Conservation (phyloP, 306 rosid species). For the Glycyrrhiza uralensis region DNA sequence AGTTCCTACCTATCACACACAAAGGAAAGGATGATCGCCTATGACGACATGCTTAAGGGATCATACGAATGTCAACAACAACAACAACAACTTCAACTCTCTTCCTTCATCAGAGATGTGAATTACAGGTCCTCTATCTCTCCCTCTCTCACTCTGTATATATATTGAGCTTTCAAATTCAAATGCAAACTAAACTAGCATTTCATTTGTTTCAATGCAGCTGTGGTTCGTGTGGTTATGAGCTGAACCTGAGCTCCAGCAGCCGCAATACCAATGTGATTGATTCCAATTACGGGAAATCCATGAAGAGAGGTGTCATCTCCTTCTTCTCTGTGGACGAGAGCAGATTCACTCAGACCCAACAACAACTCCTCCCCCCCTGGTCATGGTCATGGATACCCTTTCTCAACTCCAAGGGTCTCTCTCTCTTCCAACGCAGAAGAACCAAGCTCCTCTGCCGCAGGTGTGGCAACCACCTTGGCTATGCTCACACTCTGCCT, state of each 20-base stretch:
- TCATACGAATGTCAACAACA: constrained; percentile 13
- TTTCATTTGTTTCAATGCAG: neutral
- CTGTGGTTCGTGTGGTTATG: constrained; percentile 39
- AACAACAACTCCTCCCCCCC: constrained; percentile 13
- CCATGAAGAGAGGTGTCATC: constrained; percentile 28
- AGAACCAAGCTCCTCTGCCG: constrained; percentile 38
- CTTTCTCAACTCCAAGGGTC: constrained; percentile 22
- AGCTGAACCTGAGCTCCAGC: constrained; percentile 34
- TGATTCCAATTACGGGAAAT: constrained; percentile 25
- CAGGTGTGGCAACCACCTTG: constrained; percentile 16
- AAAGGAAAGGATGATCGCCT: neutral
- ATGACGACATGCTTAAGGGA: constrained; percentile 11
- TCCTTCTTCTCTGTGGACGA: constrained; percentile 37
- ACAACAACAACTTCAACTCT: constrained; percentile 28
- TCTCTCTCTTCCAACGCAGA: neutral
- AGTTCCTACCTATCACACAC: neutral
- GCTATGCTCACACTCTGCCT: constrained; percentile 21
- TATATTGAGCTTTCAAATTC: neutral
- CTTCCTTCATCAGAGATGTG: constrained; percentile 30
- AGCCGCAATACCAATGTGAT: constrained; percentile 25
- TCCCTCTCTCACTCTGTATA: neutral
- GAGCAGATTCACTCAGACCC: constrained; percentile 34
- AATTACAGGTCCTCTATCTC: constrained; percentile 31
- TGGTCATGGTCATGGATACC: constrained; percentile 18
- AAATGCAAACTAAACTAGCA: neutral